Evolutionary conservation across 768 basidiomycete genomes (phyloP), one percentile per base, ranked within the genome.

Genomic region (Lactifluus pinguis): DNA sequence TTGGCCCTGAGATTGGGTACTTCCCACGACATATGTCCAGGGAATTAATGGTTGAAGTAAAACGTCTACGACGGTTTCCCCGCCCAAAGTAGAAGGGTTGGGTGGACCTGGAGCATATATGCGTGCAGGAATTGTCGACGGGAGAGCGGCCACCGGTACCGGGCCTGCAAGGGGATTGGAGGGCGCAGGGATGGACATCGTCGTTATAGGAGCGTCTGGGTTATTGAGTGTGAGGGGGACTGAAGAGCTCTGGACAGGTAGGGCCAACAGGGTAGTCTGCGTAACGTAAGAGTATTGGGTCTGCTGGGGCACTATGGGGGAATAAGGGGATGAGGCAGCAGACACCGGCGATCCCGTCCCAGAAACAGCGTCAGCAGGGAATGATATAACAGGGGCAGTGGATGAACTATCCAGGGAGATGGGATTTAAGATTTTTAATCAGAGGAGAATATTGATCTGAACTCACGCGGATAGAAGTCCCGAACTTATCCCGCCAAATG

Each of bases 1-100:
- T 74, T 98, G 91, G 51, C 79, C 85, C 2, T 82, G 77, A 0
- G 88, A 80, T 57, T 85, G 76, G 8, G 72, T 60, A 61, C 76
- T 83, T 14, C 65, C 64, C 44, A 84, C 81, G 4, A 93, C 87
- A 65, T n/a, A 84, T 90, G 0, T 66, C 19, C n/a, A n/a, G n/a
- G n/a, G n/a, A n/a, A n/a, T n/a, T n/a, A n/a, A n/a, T n/a, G n/a
- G n/a, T n/a, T 83, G 78, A 71, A 92, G 87, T 62, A 90, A 67
- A 44, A 95, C 67, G 54, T 80, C 86, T 70, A 92, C 81, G 61
- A 84, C 61, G 11, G 77, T 76, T 60, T 75, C 80, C 0, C 71
- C 77, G 14, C 49, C 56, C 34, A 81, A 59, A 62, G 72, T 66
- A 25, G 58, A 63, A 41, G 53, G 69, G 19, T 53, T 69, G 62